These are phyloP conservation scores for Petunia axillaris DNA, from an alignment of 257 asterid species.

Conservation along the genomic window DNA sequence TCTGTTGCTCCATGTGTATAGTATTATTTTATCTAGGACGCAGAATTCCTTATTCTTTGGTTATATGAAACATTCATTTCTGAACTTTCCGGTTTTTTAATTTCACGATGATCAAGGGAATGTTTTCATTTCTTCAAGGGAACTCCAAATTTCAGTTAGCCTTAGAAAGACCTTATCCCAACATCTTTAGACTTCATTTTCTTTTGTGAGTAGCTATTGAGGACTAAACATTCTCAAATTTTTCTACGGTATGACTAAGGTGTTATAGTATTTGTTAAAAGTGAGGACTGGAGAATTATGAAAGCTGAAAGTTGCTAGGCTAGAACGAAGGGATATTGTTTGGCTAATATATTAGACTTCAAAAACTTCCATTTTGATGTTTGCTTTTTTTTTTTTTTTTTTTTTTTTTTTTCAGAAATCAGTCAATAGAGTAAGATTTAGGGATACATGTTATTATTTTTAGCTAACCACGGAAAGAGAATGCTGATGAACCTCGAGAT, in stretches of 20 bases:
- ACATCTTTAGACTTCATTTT: not conserved
- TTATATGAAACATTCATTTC: not conserved
- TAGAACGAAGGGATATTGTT: too few relatives aligned
- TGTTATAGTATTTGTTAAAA: not conserved
- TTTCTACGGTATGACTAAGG: not conserved
- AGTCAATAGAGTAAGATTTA: too few relatives aligned
- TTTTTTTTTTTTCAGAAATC: too few relatives aligned
- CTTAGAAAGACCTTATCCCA: not conserved
- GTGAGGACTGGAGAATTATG: too few relatives aligned
- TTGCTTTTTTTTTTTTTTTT: too few relatives aligned
- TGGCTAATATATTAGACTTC: too few relatives aligned
- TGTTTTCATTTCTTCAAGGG: slow-evolving; percentile 8
- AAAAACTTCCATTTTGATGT: too few relatives aligned
- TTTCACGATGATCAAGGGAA: not conserved
- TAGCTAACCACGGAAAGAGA: too few relatives aligned
- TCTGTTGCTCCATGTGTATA: slow-evolving; percentile 4
- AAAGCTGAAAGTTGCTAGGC: too few relatives aligned
- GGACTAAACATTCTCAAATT: not conserved
- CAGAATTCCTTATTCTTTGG: slow-evolving; percentile 24
- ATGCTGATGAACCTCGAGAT: too few relatives aligned
- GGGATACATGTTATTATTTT: too few relatives aligned
- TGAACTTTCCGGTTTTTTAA: not conserved
- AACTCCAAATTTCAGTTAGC: not conserved
- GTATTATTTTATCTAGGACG: slow-evolving; percentile 21
- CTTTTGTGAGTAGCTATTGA: not conserved